A percentile compares a stretch with the other conserved stretches of the same genome.
Evolutionary conservation across 108 stramenopile genomes (phyloP).

Genomic region (Fragilaria crotonensis): DNA sequence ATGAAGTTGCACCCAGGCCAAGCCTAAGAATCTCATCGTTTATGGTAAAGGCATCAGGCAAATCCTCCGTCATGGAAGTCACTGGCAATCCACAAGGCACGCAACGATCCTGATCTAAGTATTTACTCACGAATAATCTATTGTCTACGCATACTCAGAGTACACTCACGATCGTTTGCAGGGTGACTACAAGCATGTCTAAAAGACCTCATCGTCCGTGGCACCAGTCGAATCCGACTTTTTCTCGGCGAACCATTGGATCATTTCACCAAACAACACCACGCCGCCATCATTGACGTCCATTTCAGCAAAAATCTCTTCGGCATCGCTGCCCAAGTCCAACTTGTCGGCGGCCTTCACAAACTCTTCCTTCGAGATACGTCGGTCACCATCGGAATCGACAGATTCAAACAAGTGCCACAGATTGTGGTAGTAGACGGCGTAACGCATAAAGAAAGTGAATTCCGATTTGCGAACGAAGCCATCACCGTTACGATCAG

Average conservation of each 20-base stretch:
- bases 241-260: neutral
- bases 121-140: too few relatives aligned
- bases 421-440: slow-evolving; percentile 15
- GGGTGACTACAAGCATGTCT: neutral
- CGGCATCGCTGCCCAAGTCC: neutral
- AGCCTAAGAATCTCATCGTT: too few relatives aligned
- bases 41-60: too few relatives aligned
- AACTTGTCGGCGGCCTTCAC: slow-evolving; percentile 3
- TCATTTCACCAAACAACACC: neutral
- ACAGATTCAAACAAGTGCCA: slow-evolving; percentile 9
- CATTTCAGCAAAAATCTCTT: slow-evolving; percentile 7
- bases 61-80: too few relatives aligned
- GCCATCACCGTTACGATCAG: slow-evolving; percentile 5
- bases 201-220: neutral
- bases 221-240: neutral
- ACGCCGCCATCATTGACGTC: neutral
- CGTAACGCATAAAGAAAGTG: slow-evolving; percentile 6
- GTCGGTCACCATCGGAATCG: slow-evolving; percentile 13
- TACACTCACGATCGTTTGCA: too few relatives aligned
- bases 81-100: too few relatives aligned
- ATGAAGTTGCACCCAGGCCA: too few relatives aligned
- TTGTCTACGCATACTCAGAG: too few relatives aligned
- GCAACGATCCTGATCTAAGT: too few relatives aligned
- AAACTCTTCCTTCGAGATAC: slow-evolving; percentile 14
- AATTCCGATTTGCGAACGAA: slow-evolving; percentile 10